Evolutionary conservation across 345 rosid species (phyloP).

Genomic region (Syzygium aqueum): DNA sequence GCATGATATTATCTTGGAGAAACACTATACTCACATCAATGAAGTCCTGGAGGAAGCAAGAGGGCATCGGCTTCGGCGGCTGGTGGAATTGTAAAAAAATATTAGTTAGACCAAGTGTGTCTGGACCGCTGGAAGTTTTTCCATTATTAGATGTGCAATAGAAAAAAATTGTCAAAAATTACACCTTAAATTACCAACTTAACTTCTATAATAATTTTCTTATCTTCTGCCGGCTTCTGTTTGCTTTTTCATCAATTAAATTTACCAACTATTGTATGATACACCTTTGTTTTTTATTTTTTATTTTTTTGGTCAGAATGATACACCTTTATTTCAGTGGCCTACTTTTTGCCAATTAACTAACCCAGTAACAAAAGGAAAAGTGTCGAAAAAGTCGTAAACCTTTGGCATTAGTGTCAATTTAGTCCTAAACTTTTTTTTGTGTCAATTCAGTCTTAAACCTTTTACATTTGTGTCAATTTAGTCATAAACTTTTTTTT

Average conservation of each 20-base stretch:
- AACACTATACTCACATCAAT: constrained; percentile 22
- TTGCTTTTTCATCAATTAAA: background rate
- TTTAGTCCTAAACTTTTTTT: no score
- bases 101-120: no score
- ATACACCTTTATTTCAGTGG: background rate
- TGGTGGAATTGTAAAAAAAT: constrained; percentile 20
- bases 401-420: no score
- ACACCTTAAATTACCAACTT: background rate
- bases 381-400: no score
- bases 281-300: no score
- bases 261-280: background rate
- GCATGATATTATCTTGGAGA: background rate
- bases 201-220: background rate
- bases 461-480: no score
- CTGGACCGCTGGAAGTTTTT: background rate
- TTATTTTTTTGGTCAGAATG: no score
- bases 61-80: constrained; percentile 39
- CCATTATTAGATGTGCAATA: background rate
- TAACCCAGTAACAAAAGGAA: background rate
- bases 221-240: background rate
- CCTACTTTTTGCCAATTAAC: background rate
- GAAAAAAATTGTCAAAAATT: no score
- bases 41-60: constrained; percentile 66
- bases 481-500: no score
- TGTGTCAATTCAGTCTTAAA: no score